Conservation (phyloP, 495 filamentous ascomycete species). For the Polyplosphaeria fusca region DNA sequence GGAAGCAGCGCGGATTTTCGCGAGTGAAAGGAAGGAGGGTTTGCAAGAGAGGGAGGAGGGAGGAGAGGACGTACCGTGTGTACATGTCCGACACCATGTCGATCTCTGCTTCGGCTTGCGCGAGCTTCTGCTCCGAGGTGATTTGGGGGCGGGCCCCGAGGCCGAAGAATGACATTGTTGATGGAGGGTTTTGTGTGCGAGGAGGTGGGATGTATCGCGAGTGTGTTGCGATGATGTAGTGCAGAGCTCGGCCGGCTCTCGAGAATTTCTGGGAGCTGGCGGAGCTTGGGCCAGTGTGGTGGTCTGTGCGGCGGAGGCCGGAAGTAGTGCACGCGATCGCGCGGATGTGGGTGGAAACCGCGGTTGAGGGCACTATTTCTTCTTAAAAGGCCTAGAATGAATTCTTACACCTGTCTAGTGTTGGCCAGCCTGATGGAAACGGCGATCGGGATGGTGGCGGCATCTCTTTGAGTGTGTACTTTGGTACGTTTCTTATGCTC, state of each 20-base stretch:
- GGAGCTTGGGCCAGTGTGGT: too few relatives aligned
- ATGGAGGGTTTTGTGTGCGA: background rate
- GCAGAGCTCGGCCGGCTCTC: background rate
- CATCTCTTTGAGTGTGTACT: too few relatives aligned
- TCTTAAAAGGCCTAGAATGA: too few relatives aligned
- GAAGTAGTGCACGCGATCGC: too few relatives aligned
- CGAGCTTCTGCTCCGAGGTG: slow-evolving; percentile 92
- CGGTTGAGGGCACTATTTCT: too few relatives aligned
- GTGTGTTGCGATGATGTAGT: background rate
- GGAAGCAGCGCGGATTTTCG: background rate
- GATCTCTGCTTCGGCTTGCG: slow-evolving; percentile 86
- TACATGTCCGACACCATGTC: slow-evolving; percentile 97
- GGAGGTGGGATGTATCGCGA: background rate
- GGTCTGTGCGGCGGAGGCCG: background rate
- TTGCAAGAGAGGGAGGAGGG: background rate
- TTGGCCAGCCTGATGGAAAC: too few relatives aligned
- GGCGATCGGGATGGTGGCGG: too few relatives aligned
- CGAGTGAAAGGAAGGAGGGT: slow-evolving; percentile 1
- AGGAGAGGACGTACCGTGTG: slow-evolving; percentile 62
- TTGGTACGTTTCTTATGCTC: too few relatives aligned
- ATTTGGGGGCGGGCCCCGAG: slow-evolving; percentile 77
- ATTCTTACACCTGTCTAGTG: too few relatives aligned
- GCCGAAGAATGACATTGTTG: slow-evolving; percentile 92
- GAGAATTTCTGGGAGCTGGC: background rate
- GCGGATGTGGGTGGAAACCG: too few relatives aligned